These are phyloP conservation scores for Basipetospora sp. DNA, from an alignment of 2,329 filamentous ascomycete species.

Conservation along the genomic window DNA sequence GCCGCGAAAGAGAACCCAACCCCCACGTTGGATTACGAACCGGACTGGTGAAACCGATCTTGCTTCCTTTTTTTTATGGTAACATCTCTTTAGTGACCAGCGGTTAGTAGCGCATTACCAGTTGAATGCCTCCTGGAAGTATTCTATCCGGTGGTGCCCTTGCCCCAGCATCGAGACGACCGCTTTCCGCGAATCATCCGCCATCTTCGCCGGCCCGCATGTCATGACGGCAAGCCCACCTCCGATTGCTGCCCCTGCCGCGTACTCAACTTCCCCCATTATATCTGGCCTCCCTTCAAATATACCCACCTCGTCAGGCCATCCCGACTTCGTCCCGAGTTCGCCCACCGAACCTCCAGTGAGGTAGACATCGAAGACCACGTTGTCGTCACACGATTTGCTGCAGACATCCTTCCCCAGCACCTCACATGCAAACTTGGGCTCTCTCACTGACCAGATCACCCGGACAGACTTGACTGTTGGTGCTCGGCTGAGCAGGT, in stretches of 20 bases:
- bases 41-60: too few species aligned
- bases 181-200: conserved; percentile 25
- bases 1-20: too few species aligned
- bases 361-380: conserved; percentile 24
- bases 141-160: conserved; percentile 19
- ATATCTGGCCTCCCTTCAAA: conserved; percentile 20
- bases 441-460: conserved; percentile 30
- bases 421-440: conserved; percentile 21
- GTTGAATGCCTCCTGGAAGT: conserved; percentile 29
- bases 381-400: conserved; percentile 14
- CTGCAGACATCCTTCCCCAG: conserved; percentile 19
- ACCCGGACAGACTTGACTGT: conserved; percentile 17
- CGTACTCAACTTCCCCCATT: conserved; percentile 16
- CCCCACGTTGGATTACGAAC: too few species aligned
- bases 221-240: conserved; percentile 26
- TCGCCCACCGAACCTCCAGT: conserved; percentile 11
- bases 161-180: conserved; percentile 18
- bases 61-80: too few species aligned
- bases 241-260: conserved; percentile 10
- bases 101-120: conserved; percentile 25
- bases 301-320: conserved; percentile 11
- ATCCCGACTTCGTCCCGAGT: neutral
- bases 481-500: conserved; percentile 10
- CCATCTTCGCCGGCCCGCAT: conserved; percentile 30
- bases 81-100: too few species aligned